Base-by-base conservation (phyloP, 169 alveolate genomes). In the Plasmodium ovale region DNA sequence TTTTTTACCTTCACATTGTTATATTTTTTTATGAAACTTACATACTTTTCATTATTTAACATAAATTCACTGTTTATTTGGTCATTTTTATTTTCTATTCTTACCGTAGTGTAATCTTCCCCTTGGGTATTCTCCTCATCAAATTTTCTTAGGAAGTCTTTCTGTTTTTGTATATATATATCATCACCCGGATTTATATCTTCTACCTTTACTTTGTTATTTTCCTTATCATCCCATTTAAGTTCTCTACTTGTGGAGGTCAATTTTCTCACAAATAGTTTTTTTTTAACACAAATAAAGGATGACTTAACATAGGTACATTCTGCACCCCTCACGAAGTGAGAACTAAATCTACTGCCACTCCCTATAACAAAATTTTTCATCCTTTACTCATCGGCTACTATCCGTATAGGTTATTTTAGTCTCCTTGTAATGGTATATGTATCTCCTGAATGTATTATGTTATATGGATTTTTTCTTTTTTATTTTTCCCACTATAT, bases 51-150 rank as follows among this genome's bases (percentile, higher is more conserved):
- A 65, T 79, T 37, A 29, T 42, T 44, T 29, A 69, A 44, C 23
- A 79, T 56, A 12, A 79, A 79, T 10, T 79, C 84, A 5, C 35
- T 51, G 2, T 33, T 58, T 12, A 19, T 37, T 0, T 23, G 23
- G 6, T 79, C 56, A 16, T 58, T 79, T 21, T 64, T 54, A 23
- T 79, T 79, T 25, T 65, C 9, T 51, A 79, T 79, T 65, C 39
- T 49, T 2, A 79, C 89, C 5, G 84, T 58, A 19, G 71, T 79
- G 16, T 79, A 29, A 7, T 79, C 84, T 70, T 79, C 71, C 23
- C 37, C 37, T 21, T 37, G 35, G 27, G 19, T 21, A n/a, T 79
- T 58, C 4, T 35, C 47, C 25, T 47, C 70, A 35, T 74, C 88
- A 79, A 79, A 53, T 64, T 47, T 79, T 1, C 19, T 19, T 25